phyloP scores from a whole-genome alignment of 352 stramenopile genomes.

The Aphanomyces euteiches region DNA sequence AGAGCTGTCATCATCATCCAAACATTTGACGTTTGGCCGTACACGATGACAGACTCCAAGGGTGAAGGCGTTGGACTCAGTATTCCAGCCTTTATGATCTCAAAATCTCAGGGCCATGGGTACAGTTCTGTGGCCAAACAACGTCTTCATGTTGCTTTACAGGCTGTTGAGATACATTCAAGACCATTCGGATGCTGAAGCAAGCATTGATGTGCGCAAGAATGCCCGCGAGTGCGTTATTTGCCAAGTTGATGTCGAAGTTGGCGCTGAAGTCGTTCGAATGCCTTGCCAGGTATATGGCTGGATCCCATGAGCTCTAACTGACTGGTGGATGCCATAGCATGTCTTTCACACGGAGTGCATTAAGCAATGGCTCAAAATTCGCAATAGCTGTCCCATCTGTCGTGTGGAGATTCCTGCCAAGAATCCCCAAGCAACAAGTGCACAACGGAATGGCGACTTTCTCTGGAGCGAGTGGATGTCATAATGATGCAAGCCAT shows the following conservation, averaged over 20 bases:
- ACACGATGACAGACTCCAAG: slow-evolving; percentile 79
- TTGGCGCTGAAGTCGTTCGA: slow-evolving; percentile 61
- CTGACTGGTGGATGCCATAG: slow-evolving; percentile 32
- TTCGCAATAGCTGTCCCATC: slow-evolving; percentile 80
- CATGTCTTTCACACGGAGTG: slow-evolving; percentile 81
- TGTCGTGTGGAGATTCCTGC: slow-evolving; percentile 68
- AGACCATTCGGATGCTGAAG: slow-evolving; percentile 38
- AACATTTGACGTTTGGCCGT: slow-evolving; percentile 70
- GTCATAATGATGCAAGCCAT: slow-evolving; percentile 39
- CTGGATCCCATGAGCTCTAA: background rate
- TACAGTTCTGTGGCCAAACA: slow-evolving; percentile 26
- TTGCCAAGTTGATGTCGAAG: slow-evolving; percentile 71
- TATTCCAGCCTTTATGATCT: slow-evolving; percentile 81
- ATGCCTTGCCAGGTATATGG: slow-evolving; percentile 61
- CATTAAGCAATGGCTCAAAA: slow-evolving; percentile 74
- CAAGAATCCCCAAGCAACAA: slow-evolving; percentile 39
- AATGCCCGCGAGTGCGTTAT: slow-evolving; percentile 76
- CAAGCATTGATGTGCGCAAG: slow-evolving; percentile 55
- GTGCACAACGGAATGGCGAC: slow-evolving; percentile 43
- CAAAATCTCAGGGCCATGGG: slow-evolving; percentile 59
- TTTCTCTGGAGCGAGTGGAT: slow-evolving; percentile 79
- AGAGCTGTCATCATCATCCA: slow-evolving; percentile 64
- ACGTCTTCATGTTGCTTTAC: too few relatives aligned
- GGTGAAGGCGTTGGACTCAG: slow-evolving; percentile 51
- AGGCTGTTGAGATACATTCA: background rate